phyloP scores from a whole-genome alignment of 2,329 filamentous ascomycete genomes.

The Bisporella sp. region DNA sequence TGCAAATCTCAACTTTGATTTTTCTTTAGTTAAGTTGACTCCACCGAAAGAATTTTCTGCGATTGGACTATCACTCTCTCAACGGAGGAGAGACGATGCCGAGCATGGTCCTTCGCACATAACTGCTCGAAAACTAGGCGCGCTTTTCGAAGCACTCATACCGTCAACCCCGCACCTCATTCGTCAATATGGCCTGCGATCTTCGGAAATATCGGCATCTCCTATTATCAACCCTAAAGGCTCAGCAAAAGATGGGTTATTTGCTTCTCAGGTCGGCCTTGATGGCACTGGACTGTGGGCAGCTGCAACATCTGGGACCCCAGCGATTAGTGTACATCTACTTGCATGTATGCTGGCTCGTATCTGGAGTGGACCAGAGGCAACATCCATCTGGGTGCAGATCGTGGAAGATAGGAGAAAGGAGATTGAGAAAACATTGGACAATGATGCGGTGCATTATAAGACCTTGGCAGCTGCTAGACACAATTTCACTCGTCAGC shows the following conservation, averaged over 20 bases:
- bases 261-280: conserved; percentile 17
- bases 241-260: conserved; percentile 12
- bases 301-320: conserved; percentile 24
- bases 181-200: conserved; percentile 13
- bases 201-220: conserved; percentile 8
- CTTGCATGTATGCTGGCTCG: conserved; percentile 32
- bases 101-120: too few species aligned
- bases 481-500: not conserved
- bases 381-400: conserved; percentile 30
- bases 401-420: conserved; percentile 28
- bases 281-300: conserved; percentile 28
- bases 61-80: too few species aligned
- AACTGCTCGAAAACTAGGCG: too few species aligned
- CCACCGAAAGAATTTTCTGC: not conserved
- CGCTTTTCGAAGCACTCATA: conserved; percentile 30
- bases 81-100: too few species aligned
- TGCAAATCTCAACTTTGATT: not conserved
- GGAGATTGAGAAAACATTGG: conserved; percentile 8
- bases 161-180: conserved; percentile 21
- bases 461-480: not conserved
- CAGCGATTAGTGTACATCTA: conserved; percentile 22
- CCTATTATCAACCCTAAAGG: not conserved
- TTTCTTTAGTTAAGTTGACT: not conserved
- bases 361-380: conserved; percentile 22
- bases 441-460: not conserved